Base-by-base conservation (phyloP, 352 stramenopile genomes). In the Phytophthora capsici region DNA sequence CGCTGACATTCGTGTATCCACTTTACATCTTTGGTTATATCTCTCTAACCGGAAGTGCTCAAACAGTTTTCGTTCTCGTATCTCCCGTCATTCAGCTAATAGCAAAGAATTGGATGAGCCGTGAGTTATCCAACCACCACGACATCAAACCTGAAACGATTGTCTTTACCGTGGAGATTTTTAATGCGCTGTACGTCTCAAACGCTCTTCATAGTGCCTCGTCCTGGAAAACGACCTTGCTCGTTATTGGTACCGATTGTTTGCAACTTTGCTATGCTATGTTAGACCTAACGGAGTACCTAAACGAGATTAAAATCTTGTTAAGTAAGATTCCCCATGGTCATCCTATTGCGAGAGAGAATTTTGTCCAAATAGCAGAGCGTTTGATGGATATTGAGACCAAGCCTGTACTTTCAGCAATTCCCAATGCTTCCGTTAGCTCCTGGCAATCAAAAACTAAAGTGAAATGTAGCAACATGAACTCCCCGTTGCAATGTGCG, bases 21-120 rank as follows among this genome's bases (percentile, higher is more conserved):
- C 37, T 44, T n/a, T 44, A 44, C 37, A 44, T 44, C 37, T 44
- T 12, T 44, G 37, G 37, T 44, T 44, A 22, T 44, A 8, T 20
- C 9, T 44, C 37, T 38, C 14, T 44, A 16, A 44, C 14, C 9
- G 37, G 37, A 14, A 22, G 22, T 19, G 37, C 37, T 20, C 37
- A 44, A 7, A 44, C 37, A 44, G 20, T 44, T 50, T 32, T 14
- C 19, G 23, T 38, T n/a, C 32, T 38, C 14, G 6, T 38, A 16
- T n/a, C 14, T 1, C 32, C 32, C 7, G 7, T 38, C 32, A 38
- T 38, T 10, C 32, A 38, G 2, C 32, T 38, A 3, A 38, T 38
- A n/a, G 32, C 32, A 3, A 38, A 38, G 32, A 38, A 38, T 16
- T 38, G 32, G 32, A 38, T 16, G 16, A 38, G 32, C 14, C 32